Evolutionary conservation across 2,329 filamentous ascomycete genomes (phyloP), one percentile per base, ranked within the genome.

Genomic region (Colletotrichum cuscutae): DNA sequence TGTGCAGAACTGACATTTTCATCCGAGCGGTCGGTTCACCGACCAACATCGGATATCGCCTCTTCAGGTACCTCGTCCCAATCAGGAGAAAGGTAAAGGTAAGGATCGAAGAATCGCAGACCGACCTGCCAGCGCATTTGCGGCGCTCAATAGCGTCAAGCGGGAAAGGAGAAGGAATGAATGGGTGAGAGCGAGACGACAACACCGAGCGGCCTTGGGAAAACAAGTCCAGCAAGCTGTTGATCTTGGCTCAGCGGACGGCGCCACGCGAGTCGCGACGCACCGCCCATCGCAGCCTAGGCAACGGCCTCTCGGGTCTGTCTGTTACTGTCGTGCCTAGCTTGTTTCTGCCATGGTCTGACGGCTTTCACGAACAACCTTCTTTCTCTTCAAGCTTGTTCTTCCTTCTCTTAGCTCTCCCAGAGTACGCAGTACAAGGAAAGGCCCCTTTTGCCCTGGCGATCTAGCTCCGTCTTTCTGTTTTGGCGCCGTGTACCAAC

Each of bases 81-180:
- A 52, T 65, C 60, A 61, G 26, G 30, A 1, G 54, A 1, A 15
- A 22, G 4, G 15, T 9, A 7, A 70, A 60, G 61, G 32, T 42
- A 12, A 71, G 71, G 24, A 35, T 26, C 11, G 13, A 42, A 56
- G 22, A 60, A 71, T n/a, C 11, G 19, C 28, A 30, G 19, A 32
- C 42, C 26, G 24, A 42, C 49, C 61, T 73, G 49, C 54, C 61
- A 65, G 35, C 66, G 71, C 66, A 71, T 61, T 61, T 42, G 19
- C 35, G 71, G 71, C 71, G 60, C 59, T 73, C 71, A 24, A 71
- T 58, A 70, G 71, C 35, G 56, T 65, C 61, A 56, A 67, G 49
- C 30, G 32, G 32, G 46, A 35, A 5, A 19, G 13, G 19, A 26
- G 30, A 53, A 3, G 22, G 13, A 24, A 24, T 19, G 35, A 13